Percentiles rank a stretch among this genome's conserved stretches.
Conservation (phyloP, 305 asterid species). For the Petunia hybrid region DNA sequence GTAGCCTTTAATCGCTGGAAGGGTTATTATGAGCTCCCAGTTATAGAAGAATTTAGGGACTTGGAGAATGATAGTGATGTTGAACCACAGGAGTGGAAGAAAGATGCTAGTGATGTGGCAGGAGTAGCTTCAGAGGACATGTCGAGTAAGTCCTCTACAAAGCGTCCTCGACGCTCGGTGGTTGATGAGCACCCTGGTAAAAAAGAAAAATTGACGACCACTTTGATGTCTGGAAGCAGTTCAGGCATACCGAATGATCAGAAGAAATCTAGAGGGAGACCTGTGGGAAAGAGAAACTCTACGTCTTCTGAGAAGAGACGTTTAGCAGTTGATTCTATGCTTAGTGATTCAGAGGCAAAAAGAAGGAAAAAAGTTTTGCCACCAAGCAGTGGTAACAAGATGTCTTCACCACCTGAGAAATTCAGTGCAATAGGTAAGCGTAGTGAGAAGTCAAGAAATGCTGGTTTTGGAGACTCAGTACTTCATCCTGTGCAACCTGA, state of each 20-base stretch:
- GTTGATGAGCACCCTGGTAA: conserved; percentile 40
- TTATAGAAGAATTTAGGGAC: conserved; percentile 39
- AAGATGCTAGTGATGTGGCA: conserved; percentile 37
- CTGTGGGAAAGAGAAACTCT: conserved; percentile 34
- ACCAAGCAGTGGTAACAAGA: neutral
- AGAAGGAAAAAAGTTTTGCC: conserved; percentile 34
- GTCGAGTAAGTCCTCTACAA: conserved; percentile 43
- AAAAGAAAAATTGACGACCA: conserved; percentile 47
- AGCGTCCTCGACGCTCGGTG: conserved; percentile 39
- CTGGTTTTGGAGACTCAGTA: conserved; percentile 12
- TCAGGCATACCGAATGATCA: conserved; percentile 41
- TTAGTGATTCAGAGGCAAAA: conserved; percentile 31
- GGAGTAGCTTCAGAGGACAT: conserved; percentile 46
- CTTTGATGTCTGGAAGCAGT: conserved; percentile 46
- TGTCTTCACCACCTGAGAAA: conserved; percentile 26
- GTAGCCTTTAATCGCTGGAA: conserved; percentile 69
- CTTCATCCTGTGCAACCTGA: conserved; percentile 36
- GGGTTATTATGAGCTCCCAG: conserved; percentile 58
- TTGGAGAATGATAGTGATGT: conserved; percentile 48
- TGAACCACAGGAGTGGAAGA: conserved; percentile 35
- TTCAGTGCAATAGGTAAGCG: conserved; percentile 3
- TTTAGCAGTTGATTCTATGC: conserved; percentile 19
- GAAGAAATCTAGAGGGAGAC: conserved; percentile 38
- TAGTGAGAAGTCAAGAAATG: conserved; percentile 4
- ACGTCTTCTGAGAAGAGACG: conserved; percentile 38